Base-by-base conservation (phyloP, 305 asterid genomes). In the Striga hermonthica region DNA sequence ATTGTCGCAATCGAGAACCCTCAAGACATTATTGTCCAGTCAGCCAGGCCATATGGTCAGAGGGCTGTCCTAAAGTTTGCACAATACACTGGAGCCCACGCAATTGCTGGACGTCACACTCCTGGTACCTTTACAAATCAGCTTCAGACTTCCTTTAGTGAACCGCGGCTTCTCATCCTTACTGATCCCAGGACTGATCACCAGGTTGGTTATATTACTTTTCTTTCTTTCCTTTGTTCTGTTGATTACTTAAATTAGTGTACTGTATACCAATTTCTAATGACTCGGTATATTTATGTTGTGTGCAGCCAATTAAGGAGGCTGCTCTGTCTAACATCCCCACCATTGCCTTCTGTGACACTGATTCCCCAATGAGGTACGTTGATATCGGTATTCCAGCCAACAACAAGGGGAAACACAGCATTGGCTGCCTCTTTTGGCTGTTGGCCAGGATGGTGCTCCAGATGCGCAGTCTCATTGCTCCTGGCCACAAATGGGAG, bases 111-210 rank as follows among this genome's bases (percentile, higher is more conserved):
- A 4, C 83, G 82, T 36, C 86, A 81, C 76, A 81, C 86, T 22
- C 86, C 84, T 54, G 86, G 86, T n/a, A 81, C 83, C 0, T 22
- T 22, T 22, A 22, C 31, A 22, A 22, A 22, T 22, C 31, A 22
- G 31, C 31, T 22, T 22, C 31, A 22, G 31, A 22, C 31, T 22
- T 22, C 31, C 1, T 22, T 22, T 22, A 22, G 31, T 22, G 31
- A 22, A 71, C 86, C 86, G 22, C 74, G 86, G 39, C 83, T 81
- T 39, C 74, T 81, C 62, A 76, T 81, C 39, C 83, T 81, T 10
- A 81, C 86, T 7, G 86, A 81, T 56, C 86, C 86, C n/a, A 76
- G 86, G 64, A 81, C 86, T 8, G 86, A 81, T 49, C 86, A 81
- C 65, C 86, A 81, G 83, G 86, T 76, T 22, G 9, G 10, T 22